Evolutionary conservation across 2,329 filamentous ascomycete genomes (phyloP).

Genomic region (Penicillium capsulatum): DNA sequence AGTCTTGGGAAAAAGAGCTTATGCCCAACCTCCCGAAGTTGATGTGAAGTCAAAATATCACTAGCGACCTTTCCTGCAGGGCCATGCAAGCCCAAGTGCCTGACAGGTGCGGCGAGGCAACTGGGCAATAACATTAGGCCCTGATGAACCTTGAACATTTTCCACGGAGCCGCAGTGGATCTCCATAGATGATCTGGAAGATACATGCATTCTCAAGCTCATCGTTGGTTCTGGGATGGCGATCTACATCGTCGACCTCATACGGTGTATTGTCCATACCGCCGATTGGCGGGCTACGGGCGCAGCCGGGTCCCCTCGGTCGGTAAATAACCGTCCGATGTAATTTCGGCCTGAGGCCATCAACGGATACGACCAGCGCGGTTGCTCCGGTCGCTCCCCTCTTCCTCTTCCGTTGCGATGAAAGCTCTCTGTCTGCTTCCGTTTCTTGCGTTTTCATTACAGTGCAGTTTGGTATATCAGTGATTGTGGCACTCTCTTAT

Average conservation of each 20-base stretch:
- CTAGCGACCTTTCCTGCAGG: not conserved
- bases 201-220: too few species aligned
- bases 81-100: constrained; percentile 18
- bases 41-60: not conserved
- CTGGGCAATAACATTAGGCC: constrained; percentile 6
- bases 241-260: not conserved
- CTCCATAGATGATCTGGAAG: too few species aligned
- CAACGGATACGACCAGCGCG: not conserved
- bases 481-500: constrained; percentile 3
- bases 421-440: not conserved
- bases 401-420: not conserved
- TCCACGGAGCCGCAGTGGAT: too few species aligned
- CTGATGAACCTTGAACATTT: constrained; percentile 4
- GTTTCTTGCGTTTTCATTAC: too few species aligned
- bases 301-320: too few species aligned
- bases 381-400: not conserved
- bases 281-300: too few species aligned
- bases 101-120: constrained; percentile 2
- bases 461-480: not conserved
- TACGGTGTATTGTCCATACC: too few species aligned
- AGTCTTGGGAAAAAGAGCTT: too few species aligned
- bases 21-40: too few species aligned
- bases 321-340: constrained; percentile 4
- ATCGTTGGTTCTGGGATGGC: not conserved
- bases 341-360: not conserved